Base-by-base conservation (phyloP, 345 rosid species). In the Syzygium jambos region DNA sequence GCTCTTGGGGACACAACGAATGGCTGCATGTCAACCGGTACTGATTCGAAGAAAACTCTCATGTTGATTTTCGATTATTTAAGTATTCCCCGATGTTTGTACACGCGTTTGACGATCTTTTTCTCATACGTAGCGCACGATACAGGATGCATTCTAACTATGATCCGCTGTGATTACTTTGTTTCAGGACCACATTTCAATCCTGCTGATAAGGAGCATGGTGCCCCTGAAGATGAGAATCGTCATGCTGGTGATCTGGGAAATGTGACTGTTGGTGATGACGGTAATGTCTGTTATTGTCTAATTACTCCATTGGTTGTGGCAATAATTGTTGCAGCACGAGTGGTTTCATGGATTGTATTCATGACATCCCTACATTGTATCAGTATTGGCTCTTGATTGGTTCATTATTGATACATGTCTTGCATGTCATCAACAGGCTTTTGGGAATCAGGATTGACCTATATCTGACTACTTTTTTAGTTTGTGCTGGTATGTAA, bases 201-300 rank as follows among this genome's bases (percentile, higher is more conserved):
- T 91, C 99, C 99, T 63, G 93, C 85, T 87, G 91, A 91, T 77
- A 98, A 98, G 89, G 95, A 95, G 63, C 99, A 98, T 85, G 99
- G 99, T 92, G 95, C 98, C 65, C 98, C 99, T 17, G 95, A 89
- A 53, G 99, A 98, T 65, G 96, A 90, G 86, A 90, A 90, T 65
- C 98, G 99, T 41, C 99, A 96, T 94, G 99, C 99, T 85, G 99
- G 99, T 73, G 99, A 98, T 92, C 88, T 95, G 51, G 99, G 99
- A 90, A 96, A 95, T 88, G 87, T 96, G 88, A 89, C 53, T 90
- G 99, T 63, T 87, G 97, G 98, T 88, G 98, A 90, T 83, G 96
- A 97, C 88, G 99, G 99, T 96, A 94, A 94, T 63, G 88, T 34
- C 25, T 80, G 23, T 65, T n/a, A 29, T 34, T 87, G 8, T 51